Conservation (phyloP, 805 yeast species). For the Candida taoyuanica region DNA sequence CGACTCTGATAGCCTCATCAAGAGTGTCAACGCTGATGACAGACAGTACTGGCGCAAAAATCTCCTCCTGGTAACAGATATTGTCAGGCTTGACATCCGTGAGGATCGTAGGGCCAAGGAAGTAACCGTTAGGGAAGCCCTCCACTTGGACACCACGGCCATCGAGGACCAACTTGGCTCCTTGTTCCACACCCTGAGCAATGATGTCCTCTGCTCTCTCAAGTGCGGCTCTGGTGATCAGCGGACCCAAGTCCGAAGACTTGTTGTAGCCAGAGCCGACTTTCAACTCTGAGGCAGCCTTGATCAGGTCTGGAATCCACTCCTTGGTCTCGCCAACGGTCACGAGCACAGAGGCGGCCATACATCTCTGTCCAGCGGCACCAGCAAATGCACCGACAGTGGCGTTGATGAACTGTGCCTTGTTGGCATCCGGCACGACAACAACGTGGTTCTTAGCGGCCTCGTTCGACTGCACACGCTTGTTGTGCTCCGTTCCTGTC, state of each 20-base stretch:
- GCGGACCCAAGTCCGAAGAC: conserved; percentile 65
- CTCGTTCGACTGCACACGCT: conserved; percentile 70
- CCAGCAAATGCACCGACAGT: conserved; percentile 75
- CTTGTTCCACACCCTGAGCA: conserved; percentile 45
- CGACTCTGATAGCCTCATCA: conserved; percentile 65
- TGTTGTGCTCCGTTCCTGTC: conserved; percentile 65
- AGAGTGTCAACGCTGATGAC: conserved; percentile 60
- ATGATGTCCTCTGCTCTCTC: conserved; percentile 51
- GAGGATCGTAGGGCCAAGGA: conserved; percentile 67
- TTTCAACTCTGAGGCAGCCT: conserved; percentile 50
- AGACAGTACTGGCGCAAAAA: conserved; percentile 69
- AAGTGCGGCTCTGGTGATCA: conserved; percentile 55
- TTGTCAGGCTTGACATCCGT: conserved; percentile 59
- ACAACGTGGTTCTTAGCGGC: conserved; percentile 78
- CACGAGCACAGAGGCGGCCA: conserved; percentile 72
- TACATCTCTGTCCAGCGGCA: conserved; percentile 81
- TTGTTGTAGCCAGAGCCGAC: conserved; percentile 63
- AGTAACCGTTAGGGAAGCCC: conserved; percentile 58
- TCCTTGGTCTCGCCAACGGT: conserved; percentile 59
- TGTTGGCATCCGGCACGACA: conserved; percentile 68
- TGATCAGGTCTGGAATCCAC: conserved; percentile 59
- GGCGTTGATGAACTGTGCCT: conserved; percentile 57
- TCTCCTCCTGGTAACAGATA: conserved; percentile 66
- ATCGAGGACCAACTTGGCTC: conserved; percentile 58
- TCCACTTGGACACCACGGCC: conserved; percentile 50